Conservation (phyloP, 352 stramenopile genomes). For the Phytophthora megakarya region DNA sequence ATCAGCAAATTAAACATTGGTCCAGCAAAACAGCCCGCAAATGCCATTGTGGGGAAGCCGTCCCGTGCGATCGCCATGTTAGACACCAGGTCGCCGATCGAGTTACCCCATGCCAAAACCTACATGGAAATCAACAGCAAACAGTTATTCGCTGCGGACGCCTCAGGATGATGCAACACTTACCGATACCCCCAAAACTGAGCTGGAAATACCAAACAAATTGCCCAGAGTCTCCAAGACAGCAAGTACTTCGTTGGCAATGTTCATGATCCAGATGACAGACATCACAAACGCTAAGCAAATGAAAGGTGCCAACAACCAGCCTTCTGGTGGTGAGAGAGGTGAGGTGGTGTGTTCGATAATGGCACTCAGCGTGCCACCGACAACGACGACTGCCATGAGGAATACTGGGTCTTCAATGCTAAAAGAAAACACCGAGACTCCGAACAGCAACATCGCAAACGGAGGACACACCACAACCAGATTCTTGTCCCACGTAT, state of each 20-base stretch:
- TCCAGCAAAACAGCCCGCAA: slow-evolving; percentile 80
- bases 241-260: slow-evolving; percentile 77
- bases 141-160: slow-evolving; percentile 14
- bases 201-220: slow-evolving; percentile 78
- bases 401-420: slow-evolving; percentile 57
- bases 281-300: slow-evolving; percentile 84
- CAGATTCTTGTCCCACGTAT: slow-evolving; percentile 83
- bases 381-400: slow-evolving; percentile 43
- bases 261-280: slow-evolving; percentile 89
- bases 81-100: slow-evolving; percentile 77
- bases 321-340: slow-evolving; percentile 55
- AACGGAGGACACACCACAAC: slow-evolving; percentile 67
- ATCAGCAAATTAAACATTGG: slow-evolving; percentile 85
- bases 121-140: slow-evolving; percentile 26
- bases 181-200: slow-evolving; percentile 79
- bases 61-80: slow-evolving; percentile 82
- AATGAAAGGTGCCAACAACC: slow-evolving; percentile 59
- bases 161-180: slow-evolving; percentile 14
- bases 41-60: slow-evolving; percentile 84
- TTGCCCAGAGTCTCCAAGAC: slow-evolving; percentile 75
- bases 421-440: slow-evolving; percentile 56
- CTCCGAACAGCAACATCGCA: slow-evolving; percentile 60
- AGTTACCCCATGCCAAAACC: slow-evolving; percentile 83
- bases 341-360: slow-evolving; percentile 55
- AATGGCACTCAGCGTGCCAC: slow-evolving; percentile 45